Evolutionary conservation across 2,329 filamentous ascomycete species (phyloP), one percentile per base, ranked within the genome.

Genomic region (Beauveria sp.): DNA sequence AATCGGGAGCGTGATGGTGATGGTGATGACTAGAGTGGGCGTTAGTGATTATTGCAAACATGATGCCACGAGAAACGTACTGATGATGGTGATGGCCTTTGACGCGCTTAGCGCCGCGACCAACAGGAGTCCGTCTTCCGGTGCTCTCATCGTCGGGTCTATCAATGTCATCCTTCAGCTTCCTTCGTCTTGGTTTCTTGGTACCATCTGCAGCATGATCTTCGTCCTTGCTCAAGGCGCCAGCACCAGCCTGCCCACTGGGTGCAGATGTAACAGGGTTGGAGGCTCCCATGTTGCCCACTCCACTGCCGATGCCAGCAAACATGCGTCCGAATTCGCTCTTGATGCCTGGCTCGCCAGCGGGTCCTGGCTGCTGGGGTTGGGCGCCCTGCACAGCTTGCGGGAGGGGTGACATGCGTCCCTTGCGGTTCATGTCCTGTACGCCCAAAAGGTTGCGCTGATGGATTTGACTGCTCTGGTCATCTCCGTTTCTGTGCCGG

Each of bases 281-380:
- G 16, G 82, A 79, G 42, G 79, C 75, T 26, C 77, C 78, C 63
- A 83, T 78, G 46, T 74, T 77, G 64, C 75, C 79, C 38, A 83
- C 79, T 64, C 79, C 83, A 66, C 79, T 83, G 63, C 80, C 93
- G 66, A 98, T 91, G n/a, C 93, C 93, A 20, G 91, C 91, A 75
- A 96, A 97, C 82, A 97, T 96, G 65, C 91, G 88, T 31, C 93
- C 93, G 72, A 97, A 93, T 72, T 97, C 93, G 71, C 88, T 96
- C 79, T 97, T 96, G 70, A 97, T 96, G 49, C 89, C 89, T 12
- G 91, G 89, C 72, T 96, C 92, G 18, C 88, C 89, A 16, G 87
- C 85, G 6, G 91, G 90, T 3, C 89, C 90, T 59, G 89, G 83
- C 45, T 89, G 84, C 68, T 92, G 89, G 18, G 88, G 86, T 72